Base-by-base conservation (phyloP, 2,329 filamentous ascomycete genomes). In the Xylariaceae sp. region DNA sequence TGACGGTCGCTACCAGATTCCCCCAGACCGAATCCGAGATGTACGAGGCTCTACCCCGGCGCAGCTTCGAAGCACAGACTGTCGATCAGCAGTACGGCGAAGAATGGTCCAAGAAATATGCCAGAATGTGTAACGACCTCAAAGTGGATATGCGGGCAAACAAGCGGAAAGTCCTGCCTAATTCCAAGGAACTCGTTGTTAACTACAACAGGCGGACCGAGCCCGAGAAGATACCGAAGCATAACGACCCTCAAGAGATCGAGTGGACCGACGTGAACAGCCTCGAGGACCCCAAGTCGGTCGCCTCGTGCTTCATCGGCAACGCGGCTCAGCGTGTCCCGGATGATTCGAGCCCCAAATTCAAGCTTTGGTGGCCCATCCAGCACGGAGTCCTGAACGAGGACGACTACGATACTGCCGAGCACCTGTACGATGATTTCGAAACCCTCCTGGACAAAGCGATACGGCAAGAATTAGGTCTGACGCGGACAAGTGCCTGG, bases 81-180 rank as follows among this genome's bases (percentile, higher is more conserved):
- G 59, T 75, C 8, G 88, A 96, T 51, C 83, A 90, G 58, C 79
- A 85, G 62, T 94, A 95, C 60, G 90, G 88, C 34, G 81, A 94
- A 54, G 89, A 96, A 59, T 81, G 71, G 74, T 67, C 73, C 31
- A 81, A 80, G 59, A 81, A 76, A 57, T 97, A 89, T 64, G 78
- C 78, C 40, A 83, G 83, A 56, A 85, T 92, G 83, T 86, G 80
- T 44, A 80, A 81, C 38, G 89, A 96, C 31, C 77, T 98, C 45
- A 95, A 94, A 65, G 68, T 83, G 2, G 85, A 88, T 36, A 94
- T 97, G 86, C 82, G 90, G 46, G 78, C 81, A 51, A 95, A 95
- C 66, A 97, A 97, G 71, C 82, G 88, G 58, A 85, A 94, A 60
- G 89, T 96, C 12, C 67, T 97, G 34, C 92, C 92, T n/a, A 97